Evolutionary conservation across 163 green algal genomes (phyloP), one percentile per base, ranked within the genome.

Genomic region (Trebouxiophyceae sp.): DNA sequence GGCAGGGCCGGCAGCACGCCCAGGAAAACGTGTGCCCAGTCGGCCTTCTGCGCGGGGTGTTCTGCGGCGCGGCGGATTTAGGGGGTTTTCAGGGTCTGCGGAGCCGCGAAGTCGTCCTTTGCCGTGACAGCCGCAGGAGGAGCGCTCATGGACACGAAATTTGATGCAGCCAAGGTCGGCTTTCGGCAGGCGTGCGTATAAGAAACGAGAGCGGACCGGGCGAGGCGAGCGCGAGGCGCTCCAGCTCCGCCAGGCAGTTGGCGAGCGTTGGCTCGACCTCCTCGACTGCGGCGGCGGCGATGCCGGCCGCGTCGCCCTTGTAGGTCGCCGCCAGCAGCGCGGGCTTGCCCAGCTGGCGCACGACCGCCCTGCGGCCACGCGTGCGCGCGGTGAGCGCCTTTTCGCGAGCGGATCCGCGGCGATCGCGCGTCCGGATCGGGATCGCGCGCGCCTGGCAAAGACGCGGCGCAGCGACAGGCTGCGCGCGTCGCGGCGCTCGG

Each of bases 1-100:
- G 85, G 80, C 71, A 96, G 77, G 22, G 80, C 59, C 3, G 82
- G 78, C 63, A 95, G 84, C 20, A 95, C 85, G 0, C 73, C 75
- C 33, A 93, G 62, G 75, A 88, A 96, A 44, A 96, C 70, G 69
- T 96, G 89, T 28, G 86, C 77, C 91, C 91, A 97, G 71, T 96
- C 89, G 24, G 83, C 19, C 47, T 57, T 57, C 47, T 29, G 19
- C 16, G 47, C 5, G 19, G 19, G 19, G 23, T 57, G 19, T 26
- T 24, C 39, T 50, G 39, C 39, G 19, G 39, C 39, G 16, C 39
- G 16, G 12, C n/a, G n/a, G n/a, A n/a, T n/a, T n/a, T n/a, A n/a
- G n/a, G n/a, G n/a, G n/a, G n/a, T n/a, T n/a, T n/a, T n/a, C n/a
- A n/a, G n/a, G n/a, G n/a, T n/a, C n/a, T n/a, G n/a, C n/a, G n/a